These are phyloP conservation scores for Ceratobasidium sp. DNA, from an alignment of 1,284 basidiomycete genomes.

Conservation along the genomic window DNA sequence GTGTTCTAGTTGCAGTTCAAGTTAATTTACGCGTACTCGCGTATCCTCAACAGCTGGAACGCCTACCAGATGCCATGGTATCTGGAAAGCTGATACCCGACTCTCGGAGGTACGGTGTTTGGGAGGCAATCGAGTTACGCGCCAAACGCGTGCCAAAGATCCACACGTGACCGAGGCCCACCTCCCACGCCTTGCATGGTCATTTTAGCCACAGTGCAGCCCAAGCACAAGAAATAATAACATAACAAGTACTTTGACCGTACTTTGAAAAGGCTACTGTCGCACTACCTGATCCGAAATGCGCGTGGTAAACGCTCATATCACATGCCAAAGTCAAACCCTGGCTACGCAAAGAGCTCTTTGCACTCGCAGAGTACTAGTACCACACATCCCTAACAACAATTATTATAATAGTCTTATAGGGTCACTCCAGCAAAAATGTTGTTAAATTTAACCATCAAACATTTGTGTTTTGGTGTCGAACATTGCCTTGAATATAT, in stretches of 20 bases:
- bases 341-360: no score
- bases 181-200: background rate
- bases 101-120: constrained; percentile 13
- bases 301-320: no score
- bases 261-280: no score
- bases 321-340: no score
- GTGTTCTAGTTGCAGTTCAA: constrained; percentile 13
- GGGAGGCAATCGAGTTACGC: constrained; percentile 15
- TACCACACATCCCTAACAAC: no score
- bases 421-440: no score
- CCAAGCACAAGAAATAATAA: background rate
- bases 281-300: no score
- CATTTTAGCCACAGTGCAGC: background rate
- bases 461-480: background rate
- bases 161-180: constrained; percentile 1
- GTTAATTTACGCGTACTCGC: background rate
- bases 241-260: no score
- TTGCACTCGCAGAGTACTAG: no score
- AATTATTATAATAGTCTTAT: no score
- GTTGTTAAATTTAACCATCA: no score
- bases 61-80: constrained; percentile 23
- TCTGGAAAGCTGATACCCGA: background rate
- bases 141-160: constrained; percentile 14
- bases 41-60: no score
- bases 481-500: background rate